Evolutionary conservation across 257 asterid species (phyloP).

Genomic region (Solanum habrochaites): DNA sequence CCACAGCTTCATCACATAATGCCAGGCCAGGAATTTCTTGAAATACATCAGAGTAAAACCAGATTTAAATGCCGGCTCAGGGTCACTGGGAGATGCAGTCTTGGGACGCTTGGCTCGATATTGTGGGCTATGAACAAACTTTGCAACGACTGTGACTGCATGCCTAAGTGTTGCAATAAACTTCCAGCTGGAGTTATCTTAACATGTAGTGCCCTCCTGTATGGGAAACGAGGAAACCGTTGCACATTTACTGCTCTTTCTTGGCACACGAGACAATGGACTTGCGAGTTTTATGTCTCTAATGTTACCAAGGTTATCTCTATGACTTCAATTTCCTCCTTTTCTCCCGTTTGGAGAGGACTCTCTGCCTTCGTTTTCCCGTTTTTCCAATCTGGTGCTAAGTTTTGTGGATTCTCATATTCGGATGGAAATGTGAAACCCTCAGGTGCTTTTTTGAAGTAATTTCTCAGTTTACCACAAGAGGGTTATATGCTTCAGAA

Average conservation of each 20-base stretch:
- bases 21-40: conserved; percentile 33
- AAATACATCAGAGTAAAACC: conserved; percentile 55
- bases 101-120: conserved; percentile 80
- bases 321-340: conserved; percentile 43
- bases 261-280: conserved; percentile 54
- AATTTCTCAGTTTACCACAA: conserved; percentile 38
- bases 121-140: conserved; percentile 59
- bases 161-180: conserved; percentile 27
- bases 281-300: conserved; percentile 35
- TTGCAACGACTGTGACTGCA: conserved; percentile 52
- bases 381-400: conserved; percentile 40
- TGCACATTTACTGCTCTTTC: conserved; percentile 64
- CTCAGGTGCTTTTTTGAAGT: conserved; percentile 39
- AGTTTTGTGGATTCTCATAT: conserved; percentile 48
- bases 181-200: conserved; percentile 53
- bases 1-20: conserved; percentile 53
- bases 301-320: conserved; percentile 41
- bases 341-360: conserved; percentile 43
- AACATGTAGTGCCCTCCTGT: conserved; percentile 48
- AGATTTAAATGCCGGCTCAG: conserved; percentile 64
- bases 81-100: conserved; percentile 68
- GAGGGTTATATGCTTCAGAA: conserved; percentile 60
- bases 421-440: conserved; percentile 73
- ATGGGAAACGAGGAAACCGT: conserved; percentile 39
- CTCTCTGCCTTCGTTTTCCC: conserved; percentile 36